phyloP scores from a whole-genome alignment of 768 basidiomycete species.

The Tylopilus sp. region DNA sequence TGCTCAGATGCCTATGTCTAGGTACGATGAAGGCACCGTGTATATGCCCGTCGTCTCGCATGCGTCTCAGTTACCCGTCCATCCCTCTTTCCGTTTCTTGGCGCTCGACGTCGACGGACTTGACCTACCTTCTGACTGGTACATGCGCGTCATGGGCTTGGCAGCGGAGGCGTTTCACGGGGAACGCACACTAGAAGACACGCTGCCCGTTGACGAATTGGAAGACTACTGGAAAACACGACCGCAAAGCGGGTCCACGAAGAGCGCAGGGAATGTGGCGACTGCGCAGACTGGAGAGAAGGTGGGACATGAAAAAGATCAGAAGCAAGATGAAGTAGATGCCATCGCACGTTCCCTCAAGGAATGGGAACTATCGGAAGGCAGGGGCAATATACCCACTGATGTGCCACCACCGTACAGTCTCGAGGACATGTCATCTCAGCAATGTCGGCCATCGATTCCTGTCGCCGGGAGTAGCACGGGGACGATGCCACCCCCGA shows the following conservation, averaged over 20 bases:
- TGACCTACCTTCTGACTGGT: constrained; percentile 81
- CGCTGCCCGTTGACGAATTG: constrained; percentile 67
- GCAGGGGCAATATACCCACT: constrained; percentile 33
- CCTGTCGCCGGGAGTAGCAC: not conserved
- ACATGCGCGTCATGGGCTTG: constrained; percentile 75
- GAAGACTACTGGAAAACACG: constrained; percentile 71
- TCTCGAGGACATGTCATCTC: constrained; percentile 35
- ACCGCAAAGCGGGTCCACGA: constrained; percentile 46
- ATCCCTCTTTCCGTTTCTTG: constrained; percentile 57
- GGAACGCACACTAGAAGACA: constrained; percentile 58
- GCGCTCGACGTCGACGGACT: constrained; percentile 77
- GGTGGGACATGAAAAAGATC: not conserved
- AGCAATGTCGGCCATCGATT: not conserved
- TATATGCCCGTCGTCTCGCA: constrained; percentile 69
- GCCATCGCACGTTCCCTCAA: constrained; percentile 34
- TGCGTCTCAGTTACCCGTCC: constrained; percentile 56
- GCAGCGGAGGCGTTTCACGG: constrained; percentile 65
- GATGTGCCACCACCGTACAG: constrained; percentile 69
- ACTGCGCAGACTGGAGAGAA: not conserved
- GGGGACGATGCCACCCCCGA: not conserved
- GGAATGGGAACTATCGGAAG: constrained; percentile 37
- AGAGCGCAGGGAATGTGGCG: not conserved
- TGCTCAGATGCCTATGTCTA: constrained; percentile 24
- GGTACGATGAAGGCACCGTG: constrained; percentile 84
- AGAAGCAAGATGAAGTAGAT: constrained; percentile 24